Evolutionary conservation across 441 rosid genomes (phyloP).

Genomic region (Jatropha multifida): DNA sequence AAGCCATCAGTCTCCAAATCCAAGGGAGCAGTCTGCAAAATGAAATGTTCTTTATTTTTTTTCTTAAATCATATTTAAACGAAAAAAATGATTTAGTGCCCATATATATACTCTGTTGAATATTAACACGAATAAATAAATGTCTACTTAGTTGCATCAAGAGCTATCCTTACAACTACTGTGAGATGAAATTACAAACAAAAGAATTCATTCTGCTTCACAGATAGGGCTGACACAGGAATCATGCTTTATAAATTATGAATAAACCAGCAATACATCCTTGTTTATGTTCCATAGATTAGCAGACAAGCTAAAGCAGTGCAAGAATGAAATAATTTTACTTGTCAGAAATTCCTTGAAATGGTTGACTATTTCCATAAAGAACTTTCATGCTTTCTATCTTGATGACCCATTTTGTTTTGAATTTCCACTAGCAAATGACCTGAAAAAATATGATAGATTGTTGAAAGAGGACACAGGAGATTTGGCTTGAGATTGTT

Average conservation of each 20-base stretch:
- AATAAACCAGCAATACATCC: not conserved
- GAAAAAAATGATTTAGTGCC: too few species aligned
- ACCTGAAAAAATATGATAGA: too few species aligned
- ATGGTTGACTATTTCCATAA: too few species aligned
- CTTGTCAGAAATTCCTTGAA: too few species aligned
- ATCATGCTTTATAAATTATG: not conserved
- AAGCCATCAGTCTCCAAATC: slow-evolving; percentile 79
- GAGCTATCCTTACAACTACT: not conserved
- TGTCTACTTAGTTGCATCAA: not conserved
- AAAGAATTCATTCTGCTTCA: not conserved
- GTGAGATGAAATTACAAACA: not conserved
- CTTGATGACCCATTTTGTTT: too few species aligned
- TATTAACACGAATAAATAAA: not conserved
- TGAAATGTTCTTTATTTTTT: not conserved
- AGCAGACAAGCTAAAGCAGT: not conserved
- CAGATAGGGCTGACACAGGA: not conserved
- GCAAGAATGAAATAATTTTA: too few species aligned
- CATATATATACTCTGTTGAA: not conserved
- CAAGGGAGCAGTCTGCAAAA: slow-evolving; percentile 74
- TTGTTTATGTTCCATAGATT: not conserved
- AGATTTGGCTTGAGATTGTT: too few species aligned
- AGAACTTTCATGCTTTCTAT: too few species aligned
- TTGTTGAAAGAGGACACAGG: too few species aligned
- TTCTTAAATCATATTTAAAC: slow-evolving; percentile 8
- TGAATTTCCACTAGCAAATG: too few species aligned